Percentiles rank a stretch among this genome's conserved stretches.
Evolutionary conservation across 2,329 filamentous ascomycete genomes (phyloP).

Genomic region (Colletotrichum sp.): DNA sequence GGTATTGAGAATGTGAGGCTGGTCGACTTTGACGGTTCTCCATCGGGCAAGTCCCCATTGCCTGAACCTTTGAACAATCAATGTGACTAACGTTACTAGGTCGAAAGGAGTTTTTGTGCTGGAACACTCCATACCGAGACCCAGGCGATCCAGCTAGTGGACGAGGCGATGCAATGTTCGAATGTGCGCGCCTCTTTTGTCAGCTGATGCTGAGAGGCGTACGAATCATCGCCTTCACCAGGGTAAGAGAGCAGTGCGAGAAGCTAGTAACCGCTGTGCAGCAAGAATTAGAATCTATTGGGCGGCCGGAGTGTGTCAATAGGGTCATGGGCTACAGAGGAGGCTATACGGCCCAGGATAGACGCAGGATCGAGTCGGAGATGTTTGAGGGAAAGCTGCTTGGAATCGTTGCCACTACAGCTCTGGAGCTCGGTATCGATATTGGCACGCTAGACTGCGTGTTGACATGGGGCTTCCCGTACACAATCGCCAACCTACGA

Average conservation of each 20-base stretch:
- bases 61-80: neutral
- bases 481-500: conserved; percentile 90
- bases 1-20: conserved; percentile 81
- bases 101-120: conserved; percentile 93
- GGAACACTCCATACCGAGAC: conserved; percentile 96
- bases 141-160: conserved; percentile 86
- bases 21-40: conserved; percentile 91
- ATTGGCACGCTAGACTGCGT: conserved; percentile 95
- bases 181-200: conserved; percentile 90
- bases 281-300: conserved; percentile 74
- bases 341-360: conserved; percentile 91
- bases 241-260: conserved; percentile 88
- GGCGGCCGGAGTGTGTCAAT: conserved; percentile 74
- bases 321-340: conserved; percentile 96
- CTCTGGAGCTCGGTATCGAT: conserved; percentile 91
- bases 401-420: conserved; percentile 92
- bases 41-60: conserved; percentile 52
- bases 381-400: conserved; percentile 97
- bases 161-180: conserved; percentile 79
- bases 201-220: conserved; percentile 88
- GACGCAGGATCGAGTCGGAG: conserved; percentile 86
- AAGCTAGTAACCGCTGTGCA: conserved; percentile 81
- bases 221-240: conserved; percentile 90
- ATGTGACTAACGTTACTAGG: conserved; percentile 45
- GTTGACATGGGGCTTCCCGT: conserved; percentile 92